Evolutionary conservation across 495 filamentous ascomycete genomes (phyloP), one percentile per base, ranked within the genome.

Genomic region (Neurospora intermedia): DNA sequence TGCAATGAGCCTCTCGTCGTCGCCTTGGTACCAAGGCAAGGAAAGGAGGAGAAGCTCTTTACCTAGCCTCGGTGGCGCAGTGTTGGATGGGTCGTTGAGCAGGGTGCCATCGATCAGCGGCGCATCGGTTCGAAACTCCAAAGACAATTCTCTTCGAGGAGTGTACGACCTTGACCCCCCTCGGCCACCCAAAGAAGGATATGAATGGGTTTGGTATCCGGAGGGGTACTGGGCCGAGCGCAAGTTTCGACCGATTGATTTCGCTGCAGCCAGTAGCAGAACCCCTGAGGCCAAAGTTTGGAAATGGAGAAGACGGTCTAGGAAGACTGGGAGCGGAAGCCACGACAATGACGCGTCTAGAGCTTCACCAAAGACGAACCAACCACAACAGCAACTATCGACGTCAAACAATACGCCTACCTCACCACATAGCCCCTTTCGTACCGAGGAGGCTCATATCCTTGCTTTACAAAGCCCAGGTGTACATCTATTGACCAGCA

Each of bases 141-240:
- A 71, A 40, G 59, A 62, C 35, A 43, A 18, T 43, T 69, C 20
- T 69, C 59, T 43, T 20, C 35, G 69, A 66, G 41, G 69, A 3
- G 43, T 54, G 40, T 74, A 42, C 70, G 75, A 74, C 16, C 69
- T 78, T 38, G 85, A 88, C 69, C 86, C 86, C 8, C 86, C 86
- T 38, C 81, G 86, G 10, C 83, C 84, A 1, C 76, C 86, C 69
- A 85, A 76, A 69, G 81, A 84, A 10, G 85, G 86, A 2, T 79
- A 78, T 70, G 86, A 88, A 78, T 88, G 83, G 86, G 85, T 88
- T 11, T 88, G 85, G 86, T 87, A 85, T 75, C 85, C 86, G 1
- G 83, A 84, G 45, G 86, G 86, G 8, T 87, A 86, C 74, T 87
- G 85, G 86, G 85, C 86, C 11, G 86, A 88, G 76, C 81, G 86